A percentile compares a stretch with the other conserved stretches of the same genome.
These are phyloP conservation scores for Cryphonectria radicalis DNA, from an alignment of 2,329 filamentous ascomycete species.

Conservation along the genomic window DNA sequence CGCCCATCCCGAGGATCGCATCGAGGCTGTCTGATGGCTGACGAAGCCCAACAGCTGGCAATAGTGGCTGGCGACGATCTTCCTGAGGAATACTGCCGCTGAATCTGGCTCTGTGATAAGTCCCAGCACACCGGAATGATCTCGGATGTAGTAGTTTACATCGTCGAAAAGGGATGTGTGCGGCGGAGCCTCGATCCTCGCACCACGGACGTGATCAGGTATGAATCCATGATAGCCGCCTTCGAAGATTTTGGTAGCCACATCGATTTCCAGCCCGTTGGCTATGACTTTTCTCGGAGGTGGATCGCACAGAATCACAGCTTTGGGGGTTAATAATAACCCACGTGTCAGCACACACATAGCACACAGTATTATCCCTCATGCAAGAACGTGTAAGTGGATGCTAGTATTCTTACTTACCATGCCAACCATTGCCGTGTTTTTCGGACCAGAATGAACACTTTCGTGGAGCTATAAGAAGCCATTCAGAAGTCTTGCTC, in stretches of 20 bases:
- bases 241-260: slow-evolving; percentile 7
- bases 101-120: not conserved
- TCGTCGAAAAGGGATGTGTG: slow-evolving; percentile 15
- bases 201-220: slow-evolving; percentile 14
- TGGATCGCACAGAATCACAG: slow-evolving; percentile 16
- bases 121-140: slow-evolving; percentile 1
- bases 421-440: not conserved
- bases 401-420: not conserved
- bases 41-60: slow-evolving; percentile 24
- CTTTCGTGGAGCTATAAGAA: slow-evolving; percentile 19
- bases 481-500: slow-evolving; percentile 20
- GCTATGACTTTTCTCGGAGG: slow-evolving; percentile 1
- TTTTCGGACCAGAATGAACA: slow-evolving; percentile 21
- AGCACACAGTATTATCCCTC: not conserved
- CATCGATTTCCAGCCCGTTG: not conserved
- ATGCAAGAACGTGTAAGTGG: not conserved
- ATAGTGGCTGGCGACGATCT: slow-evolving; percentile 21
- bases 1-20: slow-evolving; percentile 23
- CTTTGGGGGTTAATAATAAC: not conserved
- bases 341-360: not conserved
- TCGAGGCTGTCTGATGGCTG: slow-evolving; percentile 24
- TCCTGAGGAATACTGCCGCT: slow-evolving; percentile 13
- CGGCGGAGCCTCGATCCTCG: not conserved
- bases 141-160: slow-evolving; percentile 11
- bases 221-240: slow-evolving; percentile 23